Evolutionary conservation across 306 rosid species (phyloP).

Genomic region (Clitoria ternatea): DNA sequence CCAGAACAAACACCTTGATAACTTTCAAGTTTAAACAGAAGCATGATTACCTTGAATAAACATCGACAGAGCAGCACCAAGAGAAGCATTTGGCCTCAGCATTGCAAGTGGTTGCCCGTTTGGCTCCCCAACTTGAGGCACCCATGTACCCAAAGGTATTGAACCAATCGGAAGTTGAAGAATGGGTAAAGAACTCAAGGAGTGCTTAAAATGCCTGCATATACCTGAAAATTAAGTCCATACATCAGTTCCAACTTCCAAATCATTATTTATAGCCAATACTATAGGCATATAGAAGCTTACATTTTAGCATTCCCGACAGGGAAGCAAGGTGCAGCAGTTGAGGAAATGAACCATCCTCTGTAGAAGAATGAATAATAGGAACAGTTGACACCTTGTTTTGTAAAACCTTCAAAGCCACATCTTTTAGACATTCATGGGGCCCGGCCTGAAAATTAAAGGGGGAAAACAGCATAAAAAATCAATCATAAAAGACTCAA

Average conservation of each 20-base stretch:
- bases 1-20: slow-evolving; percentile 17
- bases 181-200: slow-evolving; percentile 69
- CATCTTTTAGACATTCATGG: slow-evolving; percentile 62
- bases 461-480: not conserved
- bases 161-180: slow-evolving; percentile 72
- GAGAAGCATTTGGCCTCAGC: slow-evolving; percentile 71
- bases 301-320: slow-evolving; percentile 71
- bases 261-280: slow-evolving; percentile 17
- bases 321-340: slow-evolving; percentile 72
- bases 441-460: slow-evolving; percentile 60
- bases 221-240: slow-evolving; percentile 58
- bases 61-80: slow-evolving; percentile 59
- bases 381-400: slow-evolving; percentile 71
- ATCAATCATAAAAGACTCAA: slow-evolving; percentile 4
- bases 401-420: slow-evolving; percentile 70
- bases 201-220: slow-evolving; percentile 74
- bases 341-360: slow-evolving; percentile 62
- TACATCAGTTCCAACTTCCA: slow-evolving; percentile 40
- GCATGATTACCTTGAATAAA: slow-evolving; percentile 64
- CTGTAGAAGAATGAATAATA: slow-evolving; percentile 47
- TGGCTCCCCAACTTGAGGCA: slow-evolving; percentile 75
- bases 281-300: slow-evolving; percentile 31
- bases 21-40: slow-evolving; percentile 28
- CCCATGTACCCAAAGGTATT: slow-evolving; percentile 78
- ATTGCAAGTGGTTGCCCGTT: slow-evolving; percentile 58